Evolutionary conservation across 768 basidiomycete species (phyloP).

Genomic region (Mycena vulgaris): DNA sequence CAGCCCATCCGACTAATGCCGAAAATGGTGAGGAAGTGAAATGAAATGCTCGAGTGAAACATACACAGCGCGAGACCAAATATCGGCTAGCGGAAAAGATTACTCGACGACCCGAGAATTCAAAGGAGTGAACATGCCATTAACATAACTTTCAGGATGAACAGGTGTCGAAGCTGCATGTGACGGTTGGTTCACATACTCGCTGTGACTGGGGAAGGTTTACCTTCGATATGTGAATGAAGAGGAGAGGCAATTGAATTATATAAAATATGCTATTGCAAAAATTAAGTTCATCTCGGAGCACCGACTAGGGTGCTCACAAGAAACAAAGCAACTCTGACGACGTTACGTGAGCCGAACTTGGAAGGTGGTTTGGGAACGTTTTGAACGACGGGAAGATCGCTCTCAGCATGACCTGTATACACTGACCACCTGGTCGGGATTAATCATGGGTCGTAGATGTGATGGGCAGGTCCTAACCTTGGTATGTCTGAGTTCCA

Average conservation of each 20-base stretch:
- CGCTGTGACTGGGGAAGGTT: background rate
- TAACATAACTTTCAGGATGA: conserved; percentile 41
- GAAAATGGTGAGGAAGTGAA: background rate
- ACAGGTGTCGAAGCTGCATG: conserved; percentile 37
- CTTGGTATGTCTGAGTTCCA: conserved; percentile 40
- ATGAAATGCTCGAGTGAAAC: background rate
- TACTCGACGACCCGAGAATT: background rate
- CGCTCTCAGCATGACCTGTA: conserved; percentile 40
- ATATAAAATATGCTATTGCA: conserved; percentile 39
- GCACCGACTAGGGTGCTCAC: background rate
- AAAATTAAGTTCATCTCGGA: background rate
- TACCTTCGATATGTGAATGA: conserved; percentile 38
- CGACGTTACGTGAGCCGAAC: conserved; percentile 63
- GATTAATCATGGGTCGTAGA: background rate
- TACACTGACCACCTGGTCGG: conserved; percentile 38
- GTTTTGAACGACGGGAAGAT: conserved; percentile 43
- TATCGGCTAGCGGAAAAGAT: conserved; percentile 32
- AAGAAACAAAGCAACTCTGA: conserved; percentile 48
- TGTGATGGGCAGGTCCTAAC: conserved; percentile 3
- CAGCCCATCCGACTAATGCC: conserved; percentile 40
- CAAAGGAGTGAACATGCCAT: conserved; percentile 27
- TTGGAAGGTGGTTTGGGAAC: conserved; percentile 65
- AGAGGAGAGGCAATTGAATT: conserved; percentile 39
- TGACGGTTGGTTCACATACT: background rate
- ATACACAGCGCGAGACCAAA: conserved; percentile 42